Evolutionary conservation across 331 rosid genomes (phyloP).

Genomic region (Quercus lobata): DNA sequence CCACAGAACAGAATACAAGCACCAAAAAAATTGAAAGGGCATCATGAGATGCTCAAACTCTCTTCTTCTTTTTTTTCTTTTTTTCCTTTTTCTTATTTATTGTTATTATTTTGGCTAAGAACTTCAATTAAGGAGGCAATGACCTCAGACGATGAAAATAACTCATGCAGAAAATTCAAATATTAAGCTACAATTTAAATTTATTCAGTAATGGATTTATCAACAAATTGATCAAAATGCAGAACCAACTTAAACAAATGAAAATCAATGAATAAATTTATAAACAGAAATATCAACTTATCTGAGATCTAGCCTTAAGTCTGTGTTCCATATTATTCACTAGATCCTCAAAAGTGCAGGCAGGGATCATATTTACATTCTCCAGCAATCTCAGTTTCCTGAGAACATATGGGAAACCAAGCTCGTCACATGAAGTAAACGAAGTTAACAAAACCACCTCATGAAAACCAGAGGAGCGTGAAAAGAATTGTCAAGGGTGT

Average conservation of each 20-base stretch:
- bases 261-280: not conserved
- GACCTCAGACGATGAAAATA: not conserved
- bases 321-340: slow-evolving; percentile 94
- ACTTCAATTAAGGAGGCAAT: not conserved
- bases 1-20: not conserved
- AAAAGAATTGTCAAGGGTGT: slow-evolving; percentile 56
- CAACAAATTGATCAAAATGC: not conserved
- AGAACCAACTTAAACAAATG: not conserved
- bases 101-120: not conserved
- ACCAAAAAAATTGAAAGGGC: not conserved
- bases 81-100: too few relatives aligned
- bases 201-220: not conserved
- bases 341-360: slow-evolving; percentile 90
- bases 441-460: slow-evolving; percentile 54
- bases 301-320: slow-evolving; percentile 84
- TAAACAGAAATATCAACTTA: slow-evolving; percentile 24
- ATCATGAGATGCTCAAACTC: not conserved
- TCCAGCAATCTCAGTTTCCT: slow-evolving; percentile 72
- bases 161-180: not conserved
- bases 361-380: slow-evolving; percentile 71
- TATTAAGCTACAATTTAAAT: not conserved
- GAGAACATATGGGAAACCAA: slow-evolving; percentile 84
- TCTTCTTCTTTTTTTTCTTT: not conserved
- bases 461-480: slow-evolving; percentile 85
- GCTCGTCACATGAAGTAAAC: slow-evolving; percentile 92